Base-by-base conservation (phyloP, 2,329 filamentous ascomycete genomes). In the Fusarium globosum region DNA sequence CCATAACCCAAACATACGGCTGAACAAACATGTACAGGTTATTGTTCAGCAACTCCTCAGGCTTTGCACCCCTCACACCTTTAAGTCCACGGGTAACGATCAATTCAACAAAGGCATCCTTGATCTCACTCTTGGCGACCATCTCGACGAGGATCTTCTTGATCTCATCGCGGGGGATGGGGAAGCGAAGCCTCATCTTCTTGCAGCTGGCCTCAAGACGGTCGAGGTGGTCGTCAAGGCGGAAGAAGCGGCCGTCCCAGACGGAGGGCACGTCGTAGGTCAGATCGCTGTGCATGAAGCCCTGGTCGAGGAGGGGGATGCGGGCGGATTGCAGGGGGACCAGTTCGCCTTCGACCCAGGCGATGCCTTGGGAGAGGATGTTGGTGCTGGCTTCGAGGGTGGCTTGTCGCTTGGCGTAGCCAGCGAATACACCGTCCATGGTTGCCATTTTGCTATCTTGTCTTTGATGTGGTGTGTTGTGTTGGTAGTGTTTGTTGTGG, bases 211-310 rank as follows among this genome's bases (percentile, higher is more conserved):
- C 71, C n/a, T 85, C 81, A 1, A 88, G 77, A 11, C 86, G 83
- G 26, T 76, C 73, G 4, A 88, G 72, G 68, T 88, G 86, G 61
- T 88, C 85, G 48, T 87, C 84, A 0, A 88, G 83, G 1, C 86
- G 86, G 79, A 88, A 88, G 74, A 86, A 86, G 4, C 84, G 84
- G 0, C 86, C 85, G 53, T 87, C 85, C 86, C 86, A 88, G 33
- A 87, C 84, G 0, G 85, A 77, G 2, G 86, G 85, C 0, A 88
- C 86, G 55, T 88, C 86, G 74, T 88, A 88, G 2, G 86, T 88
- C 3, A 88, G 74, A 51, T 88, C 86, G 76, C 85, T 84, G 75
- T 85, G 86, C 73, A 88, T 76, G 75, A 88, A 88, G 23, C 86
- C 86, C 77, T 88, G 83, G 69, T 88, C 86, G 1, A 86, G 72